Percentiles rank a stretch among this genome's conserved stretches.
These are phyloP conservation scores for Penicillium sp. DNA, from an alignment of 2,329 filamentous ascomycete species.

Conservation along the genomic window DNA sequence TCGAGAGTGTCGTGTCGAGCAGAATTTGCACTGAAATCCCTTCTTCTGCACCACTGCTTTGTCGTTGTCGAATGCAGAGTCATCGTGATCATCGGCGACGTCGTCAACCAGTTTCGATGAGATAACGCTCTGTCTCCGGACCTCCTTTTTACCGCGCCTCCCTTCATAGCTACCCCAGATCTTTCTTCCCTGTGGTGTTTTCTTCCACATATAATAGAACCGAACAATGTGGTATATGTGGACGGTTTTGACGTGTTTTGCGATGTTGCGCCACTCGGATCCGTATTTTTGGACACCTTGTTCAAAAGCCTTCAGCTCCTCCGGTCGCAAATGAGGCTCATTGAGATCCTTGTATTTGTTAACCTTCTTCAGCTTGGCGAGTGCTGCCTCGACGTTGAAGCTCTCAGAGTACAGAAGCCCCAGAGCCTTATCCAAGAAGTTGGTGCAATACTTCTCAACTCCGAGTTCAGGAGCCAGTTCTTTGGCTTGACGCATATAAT, in stretches of 20 bases:
- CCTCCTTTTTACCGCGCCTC: slow-evolving; percentile 86
- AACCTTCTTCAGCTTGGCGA: slow-evolving; percentile 67
- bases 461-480: slow-evolving; percentile 65
- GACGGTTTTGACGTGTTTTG: slow-evolving; percentile 77
- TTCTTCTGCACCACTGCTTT: slow-evolving; percentile 80
- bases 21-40: slow-evolving; percentile 92
- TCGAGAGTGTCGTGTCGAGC: slow-evolving; percentile 72
- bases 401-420: slow-evolving; percentile 70
- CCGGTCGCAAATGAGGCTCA: slow-evolving; percentile 75
- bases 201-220: slow-evolving; percentile 98
- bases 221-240: slow-evolving; percentile 79
- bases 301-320: slow-evolving; percentile 87
- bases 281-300: slow-evolving; percentile 88
- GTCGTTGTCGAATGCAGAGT: slow-evolving; percentile 90
- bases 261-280: slow-evolving; percentile 82
- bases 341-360: slow-evolving; percentile 73
- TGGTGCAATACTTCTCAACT: slow-evolving; percentile 76
- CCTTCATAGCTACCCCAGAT: slow-evolving; percentile 89
- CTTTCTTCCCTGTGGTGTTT: slow-evolving; percentile 78
- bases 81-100: slow-evolving; percentile 86
- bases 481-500: slow-evolving; percentile 73
- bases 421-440: slow-evolving; percentile 81
- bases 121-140: slow-evolving; percentile 62
- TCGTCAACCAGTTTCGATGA: slow-evolving; percentile 80
- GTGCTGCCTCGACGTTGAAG: slow-evolving; percentile 70